Base-by-base conservation (phyloP, 148 eudicot species). In the Nyssa sinensis region DNA sequence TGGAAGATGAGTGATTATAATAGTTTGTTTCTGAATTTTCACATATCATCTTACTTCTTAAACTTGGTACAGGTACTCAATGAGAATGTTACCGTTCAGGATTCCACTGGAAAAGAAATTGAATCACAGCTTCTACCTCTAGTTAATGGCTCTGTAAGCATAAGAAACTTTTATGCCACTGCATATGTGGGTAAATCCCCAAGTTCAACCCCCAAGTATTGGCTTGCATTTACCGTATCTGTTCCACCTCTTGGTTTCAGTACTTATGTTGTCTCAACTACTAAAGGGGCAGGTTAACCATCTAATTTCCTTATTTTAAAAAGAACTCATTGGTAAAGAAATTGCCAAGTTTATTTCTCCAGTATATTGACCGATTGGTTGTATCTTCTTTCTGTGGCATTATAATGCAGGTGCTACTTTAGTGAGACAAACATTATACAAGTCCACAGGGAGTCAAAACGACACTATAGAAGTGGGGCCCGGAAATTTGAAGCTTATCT, bases 191-290 rank as follows among this genome's bases (percentile, higher is more conserved):
- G 94, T 70, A 66, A 86, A 84, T 30, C 81, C 28, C 77, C 90
- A 66, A 76, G 73, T 53, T 72, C 47, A 31, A 67, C 67, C 39
- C 79, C 84, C 83, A 89, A 76, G 70, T 86, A 86, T 75, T 89
- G 88, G 97, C 97, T 95, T 77, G 94, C 97, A 62, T 95, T 95
- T 82, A 75, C 85, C 58, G 98, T 91, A 21, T 86, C 85, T 69
- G 96, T 88, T 44, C 98, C 97, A 62, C 91, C 98, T 67, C 86
- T 95, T 75, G 98, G 98, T 73, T 92, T 90, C 77, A 95, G 81
- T 82, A 88, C 97, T 58, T 95, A 92, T 57, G 71, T 79, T 72
- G 81, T 95, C 72, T 83, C 94, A 28, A 68, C 77, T 59, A 69
- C 87, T 67, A 81, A 79, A 44, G 76, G 63, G 65, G 75, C 84